These are phyloP conservation scores for Yamadazyma trypodendri DNA, from an alignment of 1,139 yeast species.

Conservation along the genomic window DNA sequence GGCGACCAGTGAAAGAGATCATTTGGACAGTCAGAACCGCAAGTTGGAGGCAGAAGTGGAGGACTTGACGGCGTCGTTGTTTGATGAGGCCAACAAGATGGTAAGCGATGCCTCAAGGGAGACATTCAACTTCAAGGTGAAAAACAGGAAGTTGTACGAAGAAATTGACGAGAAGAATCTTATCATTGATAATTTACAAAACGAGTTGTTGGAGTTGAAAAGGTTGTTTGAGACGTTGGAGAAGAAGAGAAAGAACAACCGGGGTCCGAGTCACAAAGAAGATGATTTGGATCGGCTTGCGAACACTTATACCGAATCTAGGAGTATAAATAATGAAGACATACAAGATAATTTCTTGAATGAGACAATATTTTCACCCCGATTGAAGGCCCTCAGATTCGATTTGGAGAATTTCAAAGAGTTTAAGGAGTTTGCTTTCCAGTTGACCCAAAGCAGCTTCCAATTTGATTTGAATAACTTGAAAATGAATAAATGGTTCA, in stretches of 20 bases:
- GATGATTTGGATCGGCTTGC: not conserved
- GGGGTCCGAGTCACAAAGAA: not conserved
- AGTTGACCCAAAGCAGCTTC: conserved; percentile 35
- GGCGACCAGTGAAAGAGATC: conserved; percentile 33
- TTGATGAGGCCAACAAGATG: conserved; percentile 79
- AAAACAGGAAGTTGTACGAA: conserved; percentile 58
- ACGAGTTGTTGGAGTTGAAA: conserved; percentile 71
- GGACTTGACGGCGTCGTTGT: conserved; percentile 70
- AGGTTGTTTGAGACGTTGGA: conserved; percentile 42
- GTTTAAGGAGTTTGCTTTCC: conserved; percentile 38
- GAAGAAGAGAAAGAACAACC: conserved; percentile 13
- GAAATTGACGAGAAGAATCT: conserved; percentile 73
- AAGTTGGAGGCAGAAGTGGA: conserved; percentile 70
- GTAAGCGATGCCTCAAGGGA: conserved; percentile 70
- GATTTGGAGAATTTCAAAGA: conserved; percentile 51
- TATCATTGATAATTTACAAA: conserved; percentile 63
- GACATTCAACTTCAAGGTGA: conserved; percentile 50
- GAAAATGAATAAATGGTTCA: conserved; percentile 61
- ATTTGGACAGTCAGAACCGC: conserved; percentile 58
- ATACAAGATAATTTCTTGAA: conserved; percentile 10
- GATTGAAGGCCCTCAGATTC: conserved; percentile 55
- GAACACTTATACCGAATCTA: conserved; percentile 7
- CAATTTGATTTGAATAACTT: conserved; percentile 40
- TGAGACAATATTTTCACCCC: conserved; percentile 48
- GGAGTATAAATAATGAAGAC: conserved; percentile 6